Conservation (phyloP, 768 basidiomycete genomes). For the Kwoniella botswanensis region DNA sequence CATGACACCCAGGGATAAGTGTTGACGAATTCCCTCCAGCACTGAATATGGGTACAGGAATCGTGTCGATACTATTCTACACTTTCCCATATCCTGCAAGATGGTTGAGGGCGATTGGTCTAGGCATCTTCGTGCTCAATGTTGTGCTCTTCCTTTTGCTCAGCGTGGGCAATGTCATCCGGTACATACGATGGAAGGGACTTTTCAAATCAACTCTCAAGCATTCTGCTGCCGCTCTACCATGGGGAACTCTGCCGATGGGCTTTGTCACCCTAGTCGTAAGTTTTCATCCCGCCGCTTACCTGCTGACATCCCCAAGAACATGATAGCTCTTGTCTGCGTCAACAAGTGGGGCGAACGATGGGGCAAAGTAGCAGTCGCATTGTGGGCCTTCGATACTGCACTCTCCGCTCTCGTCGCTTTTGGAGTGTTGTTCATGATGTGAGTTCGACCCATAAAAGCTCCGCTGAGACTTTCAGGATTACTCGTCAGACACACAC, state of each 20-base stretch:
- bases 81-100: conserved; percentile 55
- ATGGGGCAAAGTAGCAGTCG: conserved; percentile 61
- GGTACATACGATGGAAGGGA: conserved; percentile 52
- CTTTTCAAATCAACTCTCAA: conserved; percentile 37
- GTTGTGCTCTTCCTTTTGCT: conserved; percentile 46
- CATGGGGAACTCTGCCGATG: conserved; percentile 56
- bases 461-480: conserved; percentile 58
- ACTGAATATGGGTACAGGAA: conserved; percentile 55
- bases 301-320: conserved; percentile 27
- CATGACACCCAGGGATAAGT: neutral
- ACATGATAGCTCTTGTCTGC: conserved; percentile 54
- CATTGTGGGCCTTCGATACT: conserved; percentile 72
- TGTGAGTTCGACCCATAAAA: conserved; percentile 63
- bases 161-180: conserved; percentile 29
- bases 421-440: conserved; percentile 69
- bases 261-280: conserved; percentile 55
- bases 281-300: conserved; percentile 1
- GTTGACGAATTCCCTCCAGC: conserved; percentile 23
- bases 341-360: conserved; percentile 42
- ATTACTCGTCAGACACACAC: conserved; percentile 67
- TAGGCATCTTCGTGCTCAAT: conserved; percentile 52
- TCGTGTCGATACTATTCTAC: conserved; percentile 54
- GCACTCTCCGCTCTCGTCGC: conserved; percentile 66
- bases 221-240: conserved; percentile 49
- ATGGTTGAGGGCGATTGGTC: conserved; percentile 45